Percentiles rank a stretch among this genome's conserved stretches.
These are phyloP conservation scores for Emericellopsis cladophorae DNA, from an alignment of 2,329 filamentous ascomycete species.

Conservation along the genomic window DNA sequence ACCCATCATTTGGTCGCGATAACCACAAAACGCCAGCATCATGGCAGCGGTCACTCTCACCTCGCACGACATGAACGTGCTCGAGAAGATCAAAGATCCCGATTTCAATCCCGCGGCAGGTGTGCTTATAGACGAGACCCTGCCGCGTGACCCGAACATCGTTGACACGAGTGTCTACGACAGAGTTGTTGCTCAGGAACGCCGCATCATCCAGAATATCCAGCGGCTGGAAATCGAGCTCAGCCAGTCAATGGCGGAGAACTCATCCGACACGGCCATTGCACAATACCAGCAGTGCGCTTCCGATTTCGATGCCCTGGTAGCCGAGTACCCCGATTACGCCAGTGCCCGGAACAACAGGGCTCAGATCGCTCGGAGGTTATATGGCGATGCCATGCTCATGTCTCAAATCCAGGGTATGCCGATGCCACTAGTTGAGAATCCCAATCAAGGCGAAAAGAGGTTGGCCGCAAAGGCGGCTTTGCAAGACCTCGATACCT, in stretches of 20 bases:
- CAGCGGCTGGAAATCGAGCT: conserved; percentile 43
- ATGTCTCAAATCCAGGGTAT: conserved; percentile 23
- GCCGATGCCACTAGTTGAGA: conserved; percentile 26
- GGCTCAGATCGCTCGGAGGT: conserved; percentile 50
- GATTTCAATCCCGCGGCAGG: conserved; percentile 44
- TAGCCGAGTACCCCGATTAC: conserved; percentile 48
- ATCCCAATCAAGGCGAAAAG: conserved; percentile 22
- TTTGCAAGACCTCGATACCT: conserved; percentile 41
- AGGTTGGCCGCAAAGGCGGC: conserved; percentile 23
- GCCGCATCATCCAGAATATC: conserved; percentile 38
- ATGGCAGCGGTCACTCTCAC: conserved; percentile 24
- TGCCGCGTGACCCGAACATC: conserved; percentile 46
- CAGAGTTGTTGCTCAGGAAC: conserved; percentile 34
- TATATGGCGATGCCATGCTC: conserved; percentile 49
- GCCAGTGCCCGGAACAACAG: conserved; percentile 65
- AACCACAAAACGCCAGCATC: neutral
- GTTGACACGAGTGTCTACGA: conserved; percentile 37
- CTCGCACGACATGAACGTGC: conserved; percentile 45
- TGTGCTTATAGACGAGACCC: conserved; percentile 38
- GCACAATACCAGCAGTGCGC: conserved; percentile 34
- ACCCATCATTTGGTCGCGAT: no score
- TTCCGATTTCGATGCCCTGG: conserved; percentile 37
- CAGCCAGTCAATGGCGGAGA: conserved; percentile 23
- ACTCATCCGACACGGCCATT: conserved; percentile 21
- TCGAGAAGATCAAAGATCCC: conserved; percentile 55